Evolutionary conservation across 805 yeast species (phyloP).

Genomic region (Ogataea methanolica): DNA sequence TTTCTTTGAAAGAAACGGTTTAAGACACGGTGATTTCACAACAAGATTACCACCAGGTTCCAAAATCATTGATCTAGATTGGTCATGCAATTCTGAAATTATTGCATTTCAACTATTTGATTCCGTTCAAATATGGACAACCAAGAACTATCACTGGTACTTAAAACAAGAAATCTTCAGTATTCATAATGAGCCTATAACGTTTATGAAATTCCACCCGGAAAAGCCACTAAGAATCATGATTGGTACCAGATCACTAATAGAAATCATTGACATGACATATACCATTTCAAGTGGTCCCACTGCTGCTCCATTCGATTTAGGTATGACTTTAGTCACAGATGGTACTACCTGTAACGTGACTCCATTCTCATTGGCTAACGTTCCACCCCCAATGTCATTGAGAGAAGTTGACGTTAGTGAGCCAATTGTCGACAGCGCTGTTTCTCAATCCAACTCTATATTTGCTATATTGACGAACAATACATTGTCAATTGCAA

Average conservation of each 20-base stretch:
- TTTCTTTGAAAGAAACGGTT: constrained; percentile 90
- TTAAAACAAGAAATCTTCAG: constrained; percentile 70
- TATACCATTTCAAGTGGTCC: constrained; percentile 65
- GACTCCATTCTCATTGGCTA: constrained; percentile 81
- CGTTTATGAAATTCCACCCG: constrained; percentile 74
- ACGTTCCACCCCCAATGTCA: constrained; percentile 92
- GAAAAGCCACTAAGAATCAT: constrained; percentile 78
- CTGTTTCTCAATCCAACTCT: constrained; percentile 58
- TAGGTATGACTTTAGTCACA: constrained; percentile 74
- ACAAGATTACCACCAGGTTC: constrained; percentile 55
- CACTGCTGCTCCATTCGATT: constrained; percentile 58
- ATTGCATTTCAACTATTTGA: constrained; percentile 62
- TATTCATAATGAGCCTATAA: constrained; percentile 27
- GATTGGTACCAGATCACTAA: constrained; percentile 47
- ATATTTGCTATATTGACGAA: constrained; percentile 54
- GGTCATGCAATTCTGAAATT: constrained; percentile 81
- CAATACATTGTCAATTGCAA: constrained; percentile 40
- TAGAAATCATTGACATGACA: constrained; percentile 67
- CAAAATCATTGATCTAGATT: constrained; percentile 48
- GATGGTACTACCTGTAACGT: constrained; percentile 70
- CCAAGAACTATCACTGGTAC: constrained; percentile 94
- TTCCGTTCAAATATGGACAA: constrained; percentile 82
- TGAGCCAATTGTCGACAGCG: constrained; percentile 56
- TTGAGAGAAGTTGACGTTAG: constrained; percentile 59
- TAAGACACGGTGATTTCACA: constrained; percentile 82